Conservation (phyloP, 257 asterid species). For the Capsicum baccatum region DNA sequence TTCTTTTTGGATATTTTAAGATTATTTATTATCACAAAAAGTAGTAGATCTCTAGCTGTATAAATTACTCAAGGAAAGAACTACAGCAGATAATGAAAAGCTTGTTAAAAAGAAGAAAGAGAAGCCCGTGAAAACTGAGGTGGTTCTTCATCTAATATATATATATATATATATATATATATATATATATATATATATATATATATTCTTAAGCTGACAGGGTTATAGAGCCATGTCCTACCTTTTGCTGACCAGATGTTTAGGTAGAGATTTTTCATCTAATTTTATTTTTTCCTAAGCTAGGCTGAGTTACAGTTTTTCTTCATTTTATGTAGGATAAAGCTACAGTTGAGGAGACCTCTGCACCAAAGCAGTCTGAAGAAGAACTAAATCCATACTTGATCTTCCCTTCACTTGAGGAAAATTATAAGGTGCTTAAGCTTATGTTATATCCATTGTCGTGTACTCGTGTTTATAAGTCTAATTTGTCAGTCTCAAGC, state of each 20-base stretch:
- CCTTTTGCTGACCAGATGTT: not conserved
- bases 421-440: slow-evolving; percentile 71
- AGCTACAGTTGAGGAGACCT: slow-evolving; percentile 55
- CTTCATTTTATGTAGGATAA: slow-evolving; percentile 54
- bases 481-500: not conserved
- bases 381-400: slow-evolving; percentile 85
- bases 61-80: slow-evolving; percentile 79
- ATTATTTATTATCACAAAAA: slow-evolving; percentile 53
- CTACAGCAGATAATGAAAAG: slow-evolving; percentile 86
- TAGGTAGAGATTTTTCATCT: slow-evolving; percentile 26
- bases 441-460: not conserved
- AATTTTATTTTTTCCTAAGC: slow-evolving; percentile 18
- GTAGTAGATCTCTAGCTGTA: slow-evolving; percentile 69
- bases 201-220: not conserved
- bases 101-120: slow-evolving; percentile 90
- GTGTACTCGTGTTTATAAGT: not conserved
- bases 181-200: not conserved
- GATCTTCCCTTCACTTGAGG: slow-evolving; percentile 81
- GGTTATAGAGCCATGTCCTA: not conserved
- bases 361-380: slow-evolving; percentile 66
- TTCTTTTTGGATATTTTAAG: not conserved
- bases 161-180: not conserved
- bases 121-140: slow-evolving; percentile 80
- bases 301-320: not conserved
- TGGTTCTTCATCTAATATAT: slow-evolving; percentile 30